Conservation (phyloP, 495 filamentous ascomycete species). For the Thermochaetoides thermophila region DNA sequence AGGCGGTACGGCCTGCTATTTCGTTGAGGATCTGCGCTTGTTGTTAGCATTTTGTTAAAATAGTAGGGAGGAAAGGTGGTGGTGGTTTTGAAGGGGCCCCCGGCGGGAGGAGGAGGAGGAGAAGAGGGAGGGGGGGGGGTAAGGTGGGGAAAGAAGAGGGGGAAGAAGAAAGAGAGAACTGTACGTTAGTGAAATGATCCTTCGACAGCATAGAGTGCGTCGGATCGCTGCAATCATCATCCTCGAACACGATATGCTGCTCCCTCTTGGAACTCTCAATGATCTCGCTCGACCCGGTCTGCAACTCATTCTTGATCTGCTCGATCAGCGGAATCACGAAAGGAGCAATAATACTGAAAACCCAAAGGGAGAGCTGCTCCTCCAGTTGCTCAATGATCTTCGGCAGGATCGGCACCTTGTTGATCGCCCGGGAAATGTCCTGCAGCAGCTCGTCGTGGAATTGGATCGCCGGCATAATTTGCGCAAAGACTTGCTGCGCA, state of each 20-base stretch:
- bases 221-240: constrained; percentile 59
- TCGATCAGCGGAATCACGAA: constrained; percentile 72
- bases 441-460: constrained; percentile 81
- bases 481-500: constrained; percentile 47
- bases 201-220: constrained; percentile 96
- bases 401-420: constrained; percentile 65
- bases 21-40: constrained; percentile 57
- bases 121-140: too few species aligned
- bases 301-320: constrained; percentile 71
- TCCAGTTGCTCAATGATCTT: constrained; percentile 67
- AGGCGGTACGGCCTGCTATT: constrained; percentile 69
- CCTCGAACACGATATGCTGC: constrained; percentile 73
- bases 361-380: constrained; percentile 67
- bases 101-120: too few species aligned
- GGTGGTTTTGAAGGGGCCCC: too few species aligned
- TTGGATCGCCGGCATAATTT: constrained; percentile 74
- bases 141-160: too few species aligned
- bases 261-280: constrained; percentile 65
- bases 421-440: constrained; percentile 57
- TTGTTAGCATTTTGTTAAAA: too few species aligned
- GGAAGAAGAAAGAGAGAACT: constrained; percentile 1
- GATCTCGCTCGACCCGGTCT: constrained; percentile 70
- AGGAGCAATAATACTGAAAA: constrained; percentile 73
- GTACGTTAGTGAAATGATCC: constrained; percentile 71
- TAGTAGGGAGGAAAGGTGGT: too few species aligned